These are phyloP conservation scores for Naematelia encephala DNA, from an alignment of 768 basidiomycete genomes.

Conservation along the genomic window DNA sequence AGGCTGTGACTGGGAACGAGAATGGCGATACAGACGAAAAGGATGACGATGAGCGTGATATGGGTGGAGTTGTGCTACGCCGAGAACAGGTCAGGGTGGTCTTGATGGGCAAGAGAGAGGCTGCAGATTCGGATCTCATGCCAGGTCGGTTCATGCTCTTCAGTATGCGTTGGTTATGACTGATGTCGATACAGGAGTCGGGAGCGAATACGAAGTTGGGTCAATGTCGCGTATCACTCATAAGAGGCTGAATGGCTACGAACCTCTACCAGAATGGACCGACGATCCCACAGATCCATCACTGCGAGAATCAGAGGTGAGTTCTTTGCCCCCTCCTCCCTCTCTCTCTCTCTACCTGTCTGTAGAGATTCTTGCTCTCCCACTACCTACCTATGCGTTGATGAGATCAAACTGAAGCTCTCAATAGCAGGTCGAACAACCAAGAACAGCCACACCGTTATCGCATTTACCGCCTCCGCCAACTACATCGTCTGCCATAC, in stretches of 20 bases:
- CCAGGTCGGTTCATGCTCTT: conserved; percentile 47
- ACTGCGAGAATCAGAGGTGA: conserved; percentile 60
- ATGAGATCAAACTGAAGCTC: background rate
- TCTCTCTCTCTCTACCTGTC: too few species aligned
- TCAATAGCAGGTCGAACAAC: background rate
- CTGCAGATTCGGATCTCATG: conserved; percentile 6
- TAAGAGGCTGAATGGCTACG: conserved; percentile 58
- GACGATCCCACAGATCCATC: conserved; percentile 77
- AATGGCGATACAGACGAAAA: conserved; percentile 27
- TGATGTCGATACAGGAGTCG: conserved; percentile 12
- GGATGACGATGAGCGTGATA: conserved; percentile 55
- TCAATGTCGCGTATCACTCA: conserved; percentile 65
- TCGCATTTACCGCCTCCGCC: background rate
- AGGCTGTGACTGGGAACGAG: conserved; percentile 9
- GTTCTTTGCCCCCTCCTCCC: background rate
- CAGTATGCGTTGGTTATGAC: background rate
- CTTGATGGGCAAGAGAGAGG: conserved; percentile 68
- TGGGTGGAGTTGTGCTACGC: conserved; percentile 72
- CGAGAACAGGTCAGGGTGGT: conserved; percentile 77
- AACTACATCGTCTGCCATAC: background rate
- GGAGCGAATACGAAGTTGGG: conserved; percentile 57
- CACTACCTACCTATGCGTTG: too few species aligned
- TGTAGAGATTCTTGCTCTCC: too few species aligned
- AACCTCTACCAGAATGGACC: conserved; percentile 75
- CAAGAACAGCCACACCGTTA: background rate